Evolutionary conservation across 2,329 filamentous ascomycete species (phyloP), one percentile per base, ranked within the genome.

Genomic region (Chaetothyriales sp.): DNA sequence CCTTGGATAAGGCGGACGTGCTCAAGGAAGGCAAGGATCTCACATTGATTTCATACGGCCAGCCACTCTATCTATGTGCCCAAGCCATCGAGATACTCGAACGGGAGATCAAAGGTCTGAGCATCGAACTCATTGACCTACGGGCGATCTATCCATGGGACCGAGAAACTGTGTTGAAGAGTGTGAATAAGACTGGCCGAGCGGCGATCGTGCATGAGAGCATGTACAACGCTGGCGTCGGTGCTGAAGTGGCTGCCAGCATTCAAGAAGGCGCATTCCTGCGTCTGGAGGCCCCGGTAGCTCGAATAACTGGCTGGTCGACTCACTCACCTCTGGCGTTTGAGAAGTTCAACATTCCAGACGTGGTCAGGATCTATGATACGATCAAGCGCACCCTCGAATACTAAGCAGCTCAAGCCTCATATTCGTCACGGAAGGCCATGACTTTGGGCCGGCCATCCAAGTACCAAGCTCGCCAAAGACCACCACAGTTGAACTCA

Each of bases 101-200:
- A 64, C 86, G 86, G 56, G 74, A 87, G 45, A 72, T 84, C 46
- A 62, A 64, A 8, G 86, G 83, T 5, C 76, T 89, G 50, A 83
- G 77, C 4, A 77, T 88, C 15, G 89, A 95, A 71, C 72, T 95
- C 51, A 87, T 95, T 53, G 89, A 95, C 63, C 69, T 95, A 51
- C 76, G 88, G 51, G 93, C 89, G 0, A 75, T 95, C 48, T 95
- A 93, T 62, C 89, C 89, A 0, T 95, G 89, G 89, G 89, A 95
- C 64, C 79, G 86, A 61, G 74, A 83, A 63, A 84, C 84, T 0
- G 77, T 95, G 1, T 73, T 94, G 53, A 72, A 82, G 49, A 95
- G 88, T 57, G 89, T 94, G 12, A 79, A 77, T 60, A 94, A 92
- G 72, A 95, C 89, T 0, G 88, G 89, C 0, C 71, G 86, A 53